Base-by-base conservation (phyloP, 768 basidiomycete species). In the Tricholoma flavovirens region DNA sequence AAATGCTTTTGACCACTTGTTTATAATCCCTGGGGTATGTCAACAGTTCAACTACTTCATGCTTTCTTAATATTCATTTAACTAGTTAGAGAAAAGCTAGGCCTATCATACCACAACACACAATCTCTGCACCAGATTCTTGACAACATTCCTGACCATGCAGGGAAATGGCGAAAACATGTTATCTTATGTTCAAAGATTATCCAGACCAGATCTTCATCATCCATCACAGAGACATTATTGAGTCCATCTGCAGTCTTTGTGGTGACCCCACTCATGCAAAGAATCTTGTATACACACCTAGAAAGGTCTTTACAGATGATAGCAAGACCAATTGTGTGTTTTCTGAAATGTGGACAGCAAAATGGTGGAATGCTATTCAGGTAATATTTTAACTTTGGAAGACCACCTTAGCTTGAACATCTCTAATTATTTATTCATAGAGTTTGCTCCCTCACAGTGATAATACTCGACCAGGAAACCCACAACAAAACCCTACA, bases 351-450 rank as follows among this genome's bases (percentile, higher is more conserved):
- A 72, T 80, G 71, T 67, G 77, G 42, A 81, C 76, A 0, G 76
- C 73, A 0, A 69, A 72, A 45, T 82, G 81, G 81, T 81, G 79
- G 81, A 79, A 78, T 54, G 10, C n/a, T n/a, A n/a, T n/a, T n/a
- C n/a, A n/a, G n/a, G n/a, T n/a, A n/a, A n/a, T n/a, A n/a, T n/a
- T n/a, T n/a, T n/a, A n/a, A n/a, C n/a, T n/a, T n/a, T n/a, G n/a
- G n/a, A n/a, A n/a, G n/a, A n/a, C n/a, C n/a, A n/a, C n/a, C n/a
- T n/a, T n/a, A n/a, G n/a, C n/a, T n/a, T n/a, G n/a, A n/a, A n/a
- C n/a, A n/a, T n/a, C n/a, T n/a, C n/a, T n/a, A n/a, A n/a, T n/a
- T n/a, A n/a, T n/a, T n/a, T n/a, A n/a, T n/a, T n/a, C n/a, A n/a
- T n/a, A n/a, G n/a, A n/a, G n/a, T n/a, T n/a, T n/a, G n/a, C n/a